Conservation (phyloP, 2,329 filamentous ascomycete genomes). For the Epichloe uncinata region DNA sequence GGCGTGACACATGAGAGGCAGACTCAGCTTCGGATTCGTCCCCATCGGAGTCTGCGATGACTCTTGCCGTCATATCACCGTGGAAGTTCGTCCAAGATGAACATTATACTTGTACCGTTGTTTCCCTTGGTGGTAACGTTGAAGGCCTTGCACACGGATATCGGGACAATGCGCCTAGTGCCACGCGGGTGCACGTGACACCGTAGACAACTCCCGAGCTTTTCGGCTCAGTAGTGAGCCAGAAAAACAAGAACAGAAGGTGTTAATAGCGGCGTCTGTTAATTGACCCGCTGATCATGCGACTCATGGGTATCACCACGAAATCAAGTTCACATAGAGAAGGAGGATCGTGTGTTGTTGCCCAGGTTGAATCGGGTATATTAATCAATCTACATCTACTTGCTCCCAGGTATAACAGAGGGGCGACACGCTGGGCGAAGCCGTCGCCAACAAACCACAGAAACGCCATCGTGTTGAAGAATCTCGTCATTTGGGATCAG, state of each 20-base stretch:
- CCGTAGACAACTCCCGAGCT: neutral
- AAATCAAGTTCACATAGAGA: too few species aligned
- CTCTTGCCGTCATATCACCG: constrained; percentile 10
- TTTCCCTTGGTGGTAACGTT: neutral
- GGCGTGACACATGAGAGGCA: neutral
- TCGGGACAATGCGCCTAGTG: neutral
- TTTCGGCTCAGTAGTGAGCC: too few species aligned
- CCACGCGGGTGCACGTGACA: constrained; percentile 5
- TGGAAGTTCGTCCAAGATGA: neutral
- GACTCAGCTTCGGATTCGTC: constrained; percentile 10
- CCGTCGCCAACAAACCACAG: constrained; percentile 1
- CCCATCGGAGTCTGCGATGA: constrained; percentile 29
- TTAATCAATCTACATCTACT: constrained; percentile 5
- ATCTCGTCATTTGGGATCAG: constrained; percentile 2
- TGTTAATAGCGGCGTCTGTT: too few species aligned
- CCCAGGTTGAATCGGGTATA: constrained; percentile 12
- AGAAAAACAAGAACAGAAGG: too few species aligned
- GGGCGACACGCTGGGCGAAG: neutral
- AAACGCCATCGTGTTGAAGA: constrained; percentile 11
- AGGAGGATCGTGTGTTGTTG: neutral
- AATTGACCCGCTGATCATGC: too few species aligned
- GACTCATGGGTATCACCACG: too few species aligned
- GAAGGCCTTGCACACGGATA: neutral
- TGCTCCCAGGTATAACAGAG: constrained; percentile 1
- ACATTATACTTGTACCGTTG: neutral